Evolutionary conservation across 108 stramenopile species (phyloP).

Genomic region (Pseudonitzschia pungens): DNA sequence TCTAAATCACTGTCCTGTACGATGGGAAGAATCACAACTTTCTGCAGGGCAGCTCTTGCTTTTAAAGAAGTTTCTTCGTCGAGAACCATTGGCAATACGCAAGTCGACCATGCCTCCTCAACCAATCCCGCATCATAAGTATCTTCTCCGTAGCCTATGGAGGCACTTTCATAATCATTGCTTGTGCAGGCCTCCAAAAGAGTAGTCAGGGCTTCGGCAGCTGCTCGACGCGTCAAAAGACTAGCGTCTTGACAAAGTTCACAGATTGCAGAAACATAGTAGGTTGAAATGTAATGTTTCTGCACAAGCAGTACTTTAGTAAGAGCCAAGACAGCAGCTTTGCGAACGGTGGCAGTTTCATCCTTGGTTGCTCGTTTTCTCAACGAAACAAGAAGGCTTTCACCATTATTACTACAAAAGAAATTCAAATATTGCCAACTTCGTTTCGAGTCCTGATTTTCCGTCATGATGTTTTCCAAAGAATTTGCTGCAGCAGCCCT

Average conservation of each 20-base stretch:
- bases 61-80: slow-evolving; percentile 66
- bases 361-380: slow-evolving; percentile 62
- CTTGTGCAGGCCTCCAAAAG: slow-evolving; percentile 38
- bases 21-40: slow-evolving; percentile 65
- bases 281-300: slow-evolving; percentile 34
- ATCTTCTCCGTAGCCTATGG: slow-evolving; percentile 15
- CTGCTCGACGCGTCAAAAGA: slow-evolving; percentile 69
- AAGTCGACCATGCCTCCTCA: slow-evolving; percentile 68
- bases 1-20: slow-evolving; percentile 30
- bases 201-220: slow-evolving; percentile 66
- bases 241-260: slow-evolving; percentile 67
- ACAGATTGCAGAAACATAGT: slow-evolving; percentile 60
- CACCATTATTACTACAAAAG: slow-evolving; percentile 24
- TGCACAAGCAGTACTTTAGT: slow-evolving; percentile 49
- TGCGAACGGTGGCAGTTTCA: slow-evolving; percentile 72
- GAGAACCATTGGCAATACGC: slow-evolving; percentile 68
- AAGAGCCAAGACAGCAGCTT: slow-evolving; percentile 58
- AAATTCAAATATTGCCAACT: slow-evolving; percentile 5
- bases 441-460: slow-evolving; percentile 1
- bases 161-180: slow-evolving; percentile 22
- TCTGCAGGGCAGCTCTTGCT: slow-evolving; percentile 57
- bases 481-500: slow-evolving; percentile 68
- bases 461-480: slow-evolving; percentile 39
- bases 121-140: slow-evolving; percentile 15
- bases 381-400: slow-evolving; percentile 40